Conservation (phyloP, 306 rosid genomes). For the Neltuma alba region DNA sequence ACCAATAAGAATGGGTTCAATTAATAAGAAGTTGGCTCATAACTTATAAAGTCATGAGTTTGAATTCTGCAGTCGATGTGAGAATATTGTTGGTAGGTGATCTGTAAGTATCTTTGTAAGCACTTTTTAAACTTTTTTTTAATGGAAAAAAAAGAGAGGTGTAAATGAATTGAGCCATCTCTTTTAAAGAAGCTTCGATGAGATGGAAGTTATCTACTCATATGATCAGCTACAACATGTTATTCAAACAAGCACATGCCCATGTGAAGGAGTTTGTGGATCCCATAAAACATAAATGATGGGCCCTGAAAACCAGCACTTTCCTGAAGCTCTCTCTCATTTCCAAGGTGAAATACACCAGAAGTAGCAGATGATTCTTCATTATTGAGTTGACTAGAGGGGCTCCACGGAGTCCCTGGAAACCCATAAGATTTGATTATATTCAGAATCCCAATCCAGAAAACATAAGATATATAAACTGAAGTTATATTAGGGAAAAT, state of each 20-base stretch:
- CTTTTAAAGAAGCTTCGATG: conserved; percentile 33
- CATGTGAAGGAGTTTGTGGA: conserved; percentile 48
- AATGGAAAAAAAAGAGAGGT: no score
- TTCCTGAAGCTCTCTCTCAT: conserved; percentile 31
- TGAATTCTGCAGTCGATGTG: no score
- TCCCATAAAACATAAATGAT: conserved; percentile 41
- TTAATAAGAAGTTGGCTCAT: no score
- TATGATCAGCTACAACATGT: conserved; percentile 37
- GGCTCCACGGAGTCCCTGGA: neutral
- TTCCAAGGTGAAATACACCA: conserved; percentile 6
- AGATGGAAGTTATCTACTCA: conserved; percentile 18
- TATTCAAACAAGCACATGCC: conserved; percentile 41
- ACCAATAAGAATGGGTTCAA: no score
- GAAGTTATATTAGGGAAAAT: no score
- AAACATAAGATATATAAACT: no score
- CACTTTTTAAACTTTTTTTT: no score
- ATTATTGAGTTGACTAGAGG: neutral
- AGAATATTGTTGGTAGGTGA: no score
- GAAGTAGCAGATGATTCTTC: neutral
- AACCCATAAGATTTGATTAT: conserved; percentile 27
- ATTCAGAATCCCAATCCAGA: no score
- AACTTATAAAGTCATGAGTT: no score
- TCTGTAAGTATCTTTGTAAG: no score
- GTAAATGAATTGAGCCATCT: conserved; percentile 44
- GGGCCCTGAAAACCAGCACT: conserved; percentile 44